Conservation (phyloP, 495 filamentous ascomycete species). For the Hyaloscypha finlandica region DNA sequence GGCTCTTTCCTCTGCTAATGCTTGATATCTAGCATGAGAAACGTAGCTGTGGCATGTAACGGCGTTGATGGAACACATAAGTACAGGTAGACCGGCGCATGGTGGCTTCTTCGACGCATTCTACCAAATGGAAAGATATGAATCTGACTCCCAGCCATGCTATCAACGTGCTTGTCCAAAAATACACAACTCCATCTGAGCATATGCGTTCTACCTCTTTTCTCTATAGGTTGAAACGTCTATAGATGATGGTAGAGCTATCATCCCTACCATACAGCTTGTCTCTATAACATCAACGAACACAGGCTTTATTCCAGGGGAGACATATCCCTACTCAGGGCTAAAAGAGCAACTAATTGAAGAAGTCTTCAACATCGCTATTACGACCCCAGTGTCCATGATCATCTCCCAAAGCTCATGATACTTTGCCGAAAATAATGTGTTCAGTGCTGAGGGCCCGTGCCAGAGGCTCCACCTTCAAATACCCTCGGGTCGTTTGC, state of each 20-base stretch:
- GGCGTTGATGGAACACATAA: constrained; percentile 15
- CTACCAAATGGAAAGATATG: neutral
- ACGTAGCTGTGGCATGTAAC: constrained; percentile 16
- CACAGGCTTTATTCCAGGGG: constrained; percentile 39
- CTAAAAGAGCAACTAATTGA: neutral
- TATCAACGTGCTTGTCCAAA: neutral
- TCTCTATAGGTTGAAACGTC: constrained; percentile 65
- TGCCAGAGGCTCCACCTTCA: neutral
- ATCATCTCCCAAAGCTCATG: neutral
- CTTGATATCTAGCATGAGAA: constrained; percentile 20
- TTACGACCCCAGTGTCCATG: no score
- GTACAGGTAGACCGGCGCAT: constrained; percentile 10
- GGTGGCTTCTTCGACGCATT: neutral
- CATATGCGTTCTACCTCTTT: constrained; percentile 66
- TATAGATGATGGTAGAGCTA: constrained; percentile 77
- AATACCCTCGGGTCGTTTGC: neutral
- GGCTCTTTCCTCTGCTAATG: neutral
- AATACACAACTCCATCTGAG: constrained; percentile 52
- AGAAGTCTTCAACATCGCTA: neutral
- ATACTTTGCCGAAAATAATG: neutral
- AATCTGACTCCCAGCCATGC: neutral
- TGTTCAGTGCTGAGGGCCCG: neutral
- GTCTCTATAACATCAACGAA: constrained; percentile 32
- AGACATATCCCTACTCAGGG: constrained; percentile 30
- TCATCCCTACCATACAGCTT: constrained; percentile 41